Conservation (phyloP, 2,329 filamentous ascomycete genomes). For the Trichocomaceae sp. region DNA sequence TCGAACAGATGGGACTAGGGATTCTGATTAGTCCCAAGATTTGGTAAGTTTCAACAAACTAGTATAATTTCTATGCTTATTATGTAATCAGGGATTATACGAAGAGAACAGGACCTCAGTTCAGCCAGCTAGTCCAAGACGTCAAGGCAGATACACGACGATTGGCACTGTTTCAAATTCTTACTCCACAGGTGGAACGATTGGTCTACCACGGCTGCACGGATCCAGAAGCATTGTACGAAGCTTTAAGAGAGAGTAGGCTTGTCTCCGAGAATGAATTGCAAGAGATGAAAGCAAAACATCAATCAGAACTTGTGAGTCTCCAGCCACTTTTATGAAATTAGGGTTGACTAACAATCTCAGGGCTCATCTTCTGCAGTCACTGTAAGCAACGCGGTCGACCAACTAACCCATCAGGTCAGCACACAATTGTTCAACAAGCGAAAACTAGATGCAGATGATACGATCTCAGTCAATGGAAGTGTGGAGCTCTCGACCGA, state of each 20-base stretch:
- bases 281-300: slow-evolving; percentile 15
- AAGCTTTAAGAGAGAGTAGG: background rate
- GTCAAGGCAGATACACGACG: background rate
- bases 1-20: slow-evolving; percentile 20
- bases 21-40: background rate
- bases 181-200: too few relatives aligned
- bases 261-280: slow-evolving; percentile 10
- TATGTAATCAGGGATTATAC: background rate
- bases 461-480: background rate
- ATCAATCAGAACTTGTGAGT: slow-evolving; percentile 11
- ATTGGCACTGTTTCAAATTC: background rate
- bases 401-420: background rate
- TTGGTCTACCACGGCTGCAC: background rate
- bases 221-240: background rate
- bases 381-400: background rate
- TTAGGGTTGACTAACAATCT: background rate
- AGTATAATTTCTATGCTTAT: background rate
- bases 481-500: background rate
- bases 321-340: background rate
- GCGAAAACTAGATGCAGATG: background rate
- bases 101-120: background rate
- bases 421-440: slow-evolving; percentile 4
- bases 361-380: background rate
- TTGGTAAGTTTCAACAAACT: background rate
- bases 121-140: background rate